These are phyloP conservation scores for Ottelia alismoides DNA, from an alignment of 106 monocot genomes.

Conservation along the genomic window DNA sequence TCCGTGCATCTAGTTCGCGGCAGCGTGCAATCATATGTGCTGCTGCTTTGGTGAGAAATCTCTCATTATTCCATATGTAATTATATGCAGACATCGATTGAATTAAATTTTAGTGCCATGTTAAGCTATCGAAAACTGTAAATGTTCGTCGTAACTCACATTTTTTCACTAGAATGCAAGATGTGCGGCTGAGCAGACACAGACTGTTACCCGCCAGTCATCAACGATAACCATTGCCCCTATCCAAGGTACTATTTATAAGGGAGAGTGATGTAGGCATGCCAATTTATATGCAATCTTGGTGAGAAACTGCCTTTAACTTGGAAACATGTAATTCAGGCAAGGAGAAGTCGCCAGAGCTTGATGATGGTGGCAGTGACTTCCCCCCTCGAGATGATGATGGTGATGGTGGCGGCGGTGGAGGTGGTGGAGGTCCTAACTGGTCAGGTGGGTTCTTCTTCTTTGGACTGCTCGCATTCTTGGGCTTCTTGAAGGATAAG, in stretches of 20 bases:
- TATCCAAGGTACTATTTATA: conserved; percentile 23
- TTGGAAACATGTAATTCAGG: no score
- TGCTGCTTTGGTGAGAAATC: conserved; percentile 27
- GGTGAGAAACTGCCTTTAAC: no score
- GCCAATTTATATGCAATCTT: background rate
- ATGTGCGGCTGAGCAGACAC: conserved; percentile 47
- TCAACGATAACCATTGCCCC: conserved; percentile 48
- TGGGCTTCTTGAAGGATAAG: conserved; percentile 40
- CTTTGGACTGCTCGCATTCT: conserved; percentile 44
- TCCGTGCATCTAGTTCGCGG: no score
- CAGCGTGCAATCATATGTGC: conserved; percentile 23
- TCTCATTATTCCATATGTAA: background rate
- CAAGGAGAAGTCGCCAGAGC: conserved; percentile 49
- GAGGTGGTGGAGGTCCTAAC: conserved; percentile 28
- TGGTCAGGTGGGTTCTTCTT: conserved; percentile 56
- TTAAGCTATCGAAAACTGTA: background rate
- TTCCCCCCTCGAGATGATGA: conserved; percentile 42
- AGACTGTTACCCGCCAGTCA: conserved; percentile 46
- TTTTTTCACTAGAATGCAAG: conserved; percentile 23
- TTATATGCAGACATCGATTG: background rate
- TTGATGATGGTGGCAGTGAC: conserved; percentile 44
- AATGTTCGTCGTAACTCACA: background rate
- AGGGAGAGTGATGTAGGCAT: background rate
- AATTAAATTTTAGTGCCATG: background rate
- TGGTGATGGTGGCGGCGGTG: conserved; percentile 39